Evolutionary conservation across 805 yeast species (phyloP).

Genomic region (Kazachstania kunashirensis): DNA sequence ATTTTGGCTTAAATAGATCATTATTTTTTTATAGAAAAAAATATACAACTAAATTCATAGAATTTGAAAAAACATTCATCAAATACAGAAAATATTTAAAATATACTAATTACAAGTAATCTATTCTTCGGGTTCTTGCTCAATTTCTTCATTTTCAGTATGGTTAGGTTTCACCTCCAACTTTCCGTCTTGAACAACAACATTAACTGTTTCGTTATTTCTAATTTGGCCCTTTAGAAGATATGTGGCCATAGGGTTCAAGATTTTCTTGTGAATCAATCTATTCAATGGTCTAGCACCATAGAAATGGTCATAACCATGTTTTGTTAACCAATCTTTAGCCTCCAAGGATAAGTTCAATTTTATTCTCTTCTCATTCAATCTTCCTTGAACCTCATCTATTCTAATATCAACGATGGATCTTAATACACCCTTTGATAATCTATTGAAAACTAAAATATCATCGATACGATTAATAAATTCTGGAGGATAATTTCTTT

Average conservation of each 20-base stretch:
- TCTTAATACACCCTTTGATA: conserved; percentile 65
- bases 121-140: conserved; percentile 15
- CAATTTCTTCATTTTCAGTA: conserved; percentile 25
- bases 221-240: conserved; percentile 72
- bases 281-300: conserved; percentile 97
- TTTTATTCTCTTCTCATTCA: conserved; percentile 67
- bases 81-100: no score
- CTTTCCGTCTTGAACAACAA: conserved; percentile 38
- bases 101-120: no score
- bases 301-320: conserved; percentile 85
- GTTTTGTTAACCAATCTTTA: conserved; percentile 65
- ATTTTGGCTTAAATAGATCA: no score
- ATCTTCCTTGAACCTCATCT: conserved; percentile 67
- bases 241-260: conserved; percentile 79
- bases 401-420: conserved; percentile 80
- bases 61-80: no score
- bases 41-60: no score
- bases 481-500: conserved; percentile 79
- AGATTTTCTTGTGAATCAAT: conserved; percentile 67
- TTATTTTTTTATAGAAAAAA: no score
- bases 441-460: conserved; percentile 82
- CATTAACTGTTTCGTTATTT: conserved; percentile 44
- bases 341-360: conserved; percentile 51
- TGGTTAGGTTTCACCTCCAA: conserved; percentile 41
- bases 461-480: conserved; percentile 92